Evolutionary conservation across 2,329 filamentous ascomycete genomes (phyloP).

Genomic region (Clonostachys byssicola): DNA sequence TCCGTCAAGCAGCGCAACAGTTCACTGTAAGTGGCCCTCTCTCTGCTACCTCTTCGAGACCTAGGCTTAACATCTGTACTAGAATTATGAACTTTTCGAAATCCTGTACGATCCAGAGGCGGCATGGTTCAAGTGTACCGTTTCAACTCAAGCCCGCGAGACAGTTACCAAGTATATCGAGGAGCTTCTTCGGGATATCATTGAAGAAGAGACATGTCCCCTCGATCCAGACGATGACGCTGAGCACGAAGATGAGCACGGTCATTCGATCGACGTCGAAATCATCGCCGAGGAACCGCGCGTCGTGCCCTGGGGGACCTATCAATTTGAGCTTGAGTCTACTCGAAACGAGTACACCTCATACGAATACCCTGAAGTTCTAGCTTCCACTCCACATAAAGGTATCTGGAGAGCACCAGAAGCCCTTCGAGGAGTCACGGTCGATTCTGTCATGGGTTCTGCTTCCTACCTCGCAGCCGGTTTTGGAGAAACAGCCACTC

Average conservation of each 20-base stretch:
- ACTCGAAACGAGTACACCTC: neutral
- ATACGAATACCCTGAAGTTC: neutral
- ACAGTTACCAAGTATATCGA: constrained; percentile 11
- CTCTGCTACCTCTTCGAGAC: too few species aligned
- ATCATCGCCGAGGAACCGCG: constrained; percentile 8
- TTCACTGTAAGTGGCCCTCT: constrained; percentile 6
- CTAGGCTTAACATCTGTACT: neutral
- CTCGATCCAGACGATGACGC: constrained; percentile 3
- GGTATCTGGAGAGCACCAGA: neutral
- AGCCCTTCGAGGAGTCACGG: too few species aligned
- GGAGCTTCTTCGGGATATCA: constrained; percentile 8
- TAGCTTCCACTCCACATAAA: neutral
- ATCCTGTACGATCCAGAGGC: constrained; percentile 28
- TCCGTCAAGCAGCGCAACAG: constrained; percentile 5
- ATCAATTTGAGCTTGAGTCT: constrained; percentile 1
- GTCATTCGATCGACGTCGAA: constrained; percentile 9
- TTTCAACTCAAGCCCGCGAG: constrained; percentile 1
- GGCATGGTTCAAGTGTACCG: constrained; percentile 27
- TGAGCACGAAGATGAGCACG: neutral
- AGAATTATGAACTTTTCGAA: constrained; percentile 14
- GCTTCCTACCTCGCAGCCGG: too few species aligned
- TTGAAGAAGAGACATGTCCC: constrained; percentile 9
- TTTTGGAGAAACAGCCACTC: too few species aligned
- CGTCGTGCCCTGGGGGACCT: constrained; percentile 13
- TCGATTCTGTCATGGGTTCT: too few species aligned